Base-by-base conservation (phyloP, 208 protist genomes). In the Trypanosoma brucei region DNA sequence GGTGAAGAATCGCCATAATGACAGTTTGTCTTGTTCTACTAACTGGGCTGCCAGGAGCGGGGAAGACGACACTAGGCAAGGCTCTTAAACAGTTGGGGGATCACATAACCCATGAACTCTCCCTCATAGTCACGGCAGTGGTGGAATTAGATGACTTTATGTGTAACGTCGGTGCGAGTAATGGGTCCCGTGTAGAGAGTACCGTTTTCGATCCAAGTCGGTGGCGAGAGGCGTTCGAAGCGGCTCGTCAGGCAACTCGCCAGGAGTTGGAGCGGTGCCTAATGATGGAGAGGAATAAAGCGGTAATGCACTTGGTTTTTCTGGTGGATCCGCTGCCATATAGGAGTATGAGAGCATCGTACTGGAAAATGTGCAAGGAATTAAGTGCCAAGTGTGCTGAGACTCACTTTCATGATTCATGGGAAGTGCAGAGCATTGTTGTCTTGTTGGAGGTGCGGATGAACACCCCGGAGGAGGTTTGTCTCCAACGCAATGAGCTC, bases 291-390 rank as follows among this genome's bases (percentile, higher is more conserved):
- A 33, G 6, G 44, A 39, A 37, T 52, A 56, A 2, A 36, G 9
- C 22, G 34, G 57, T n/a, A 53, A 35, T 70, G 4, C 76, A 75
- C n/a, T 55, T 78, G 14, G 50, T 93, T 9, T 70, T 91, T 64
- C 73, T 93, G 42, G 81, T 91, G n/a, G 87, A 93, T 61, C 90
- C 86, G 51, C 79, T 93, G 71, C 80, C 84, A 48, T 81, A 83
- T 50, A 65, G 71, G 55, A 91, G 84, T 50, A 93, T 93, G 87
- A 78, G 84, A 31, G 75, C 78, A 38, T 55, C 69, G 40, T 93
- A 91, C 71, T 89, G 83, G 70, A 70, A 70, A 8, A 57, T 93
- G 38, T 92, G 85, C 58, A 65, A 61, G 3, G 56, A 61, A 37
- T 14, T 33, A 36, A 44, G 39, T 44, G 13, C 9, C 6, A n/a